These are phyloP conservation scores for Rutstroemia sp. DNA, from an alignment of 2,329 filamentous ascomycete genomes.

Conservation along the genomic window DNA sequence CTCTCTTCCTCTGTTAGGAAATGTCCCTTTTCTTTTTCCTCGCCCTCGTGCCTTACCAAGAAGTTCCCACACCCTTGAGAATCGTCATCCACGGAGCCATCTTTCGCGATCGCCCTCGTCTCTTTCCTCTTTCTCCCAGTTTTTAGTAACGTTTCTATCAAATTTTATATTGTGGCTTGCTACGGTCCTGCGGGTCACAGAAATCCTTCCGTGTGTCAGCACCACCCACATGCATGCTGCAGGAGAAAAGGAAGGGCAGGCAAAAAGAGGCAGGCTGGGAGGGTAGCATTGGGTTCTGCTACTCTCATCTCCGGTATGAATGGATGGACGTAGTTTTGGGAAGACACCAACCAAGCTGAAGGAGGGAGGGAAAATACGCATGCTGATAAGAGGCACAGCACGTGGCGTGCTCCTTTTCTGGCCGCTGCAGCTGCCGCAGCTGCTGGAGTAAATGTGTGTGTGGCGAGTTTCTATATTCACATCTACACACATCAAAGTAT, in stretches of 20 bases:
- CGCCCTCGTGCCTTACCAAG: too few relatives aligned
- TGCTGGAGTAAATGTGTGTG: not conserved
- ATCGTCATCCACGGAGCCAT: not conserved
- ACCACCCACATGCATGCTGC: slow-evolving; percentile 7
- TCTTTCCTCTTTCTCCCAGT: not conserved
- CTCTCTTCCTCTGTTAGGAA: not conserved
- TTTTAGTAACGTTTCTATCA: slow-evolving; percentile 5
- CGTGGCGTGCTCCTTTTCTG: slow-evolving; percentile 1
- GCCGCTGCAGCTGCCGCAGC: not conserved
- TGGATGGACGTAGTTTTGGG: not conserved
- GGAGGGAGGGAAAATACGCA: not conserved
- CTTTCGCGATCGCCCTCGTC: not conserved
- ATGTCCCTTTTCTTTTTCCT: not conserved
- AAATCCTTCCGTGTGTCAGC: slow-evolving; percentile 10
- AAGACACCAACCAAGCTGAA: not conserved
- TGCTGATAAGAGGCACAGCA: slow-evolving; percentile 9
- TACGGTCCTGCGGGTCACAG: slow-evolving; percentile 9
- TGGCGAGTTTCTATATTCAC: not conserved
- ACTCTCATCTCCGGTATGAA: not conserved
- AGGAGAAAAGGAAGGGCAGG: slow-evolving; percentile 4
- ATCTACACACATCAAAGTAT: not conserved
- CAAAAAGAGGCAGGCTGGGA: not conserved
- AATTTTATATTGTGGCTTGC: slow-evolving; percentile 11
- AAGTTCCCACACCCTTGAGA: too few relatives aligned
- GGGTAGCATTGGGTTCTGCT: not conserved